A percentile compares a stretch with the other conserved stretches of the same genome.
These are phyloP conservation scores for Boletus fagicola DNA, from an alignment of 768 basidiomycete genomes.

Conservation along the genomic window DNA sequence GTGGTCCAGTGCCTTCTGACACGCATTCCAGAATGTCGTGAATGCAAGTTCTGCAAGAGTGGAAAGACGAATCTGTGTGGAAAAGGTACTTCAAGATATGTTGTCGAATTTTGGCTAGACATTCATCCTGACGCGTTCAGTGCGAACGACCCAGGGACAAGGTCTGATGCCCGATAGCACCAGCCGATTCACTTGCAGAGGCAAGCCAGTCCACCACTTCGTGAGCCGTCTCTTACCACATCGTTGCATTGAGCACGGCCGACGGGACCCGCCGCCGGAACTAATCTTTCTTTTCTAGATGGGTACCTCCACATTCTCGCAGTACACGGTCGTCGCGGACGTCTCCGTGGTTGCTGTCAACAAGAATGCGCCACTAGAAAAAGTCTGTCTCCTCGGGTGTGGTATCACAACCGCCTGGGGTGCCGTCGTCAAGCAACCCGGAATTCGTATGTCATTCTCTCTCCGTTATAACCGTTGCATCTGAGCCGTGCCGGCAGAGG, in stretches of 20 bases:
- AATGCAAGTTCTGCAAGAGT: constrained; percentile 99
- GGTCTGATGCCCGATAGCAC: constrained; percentile 93
- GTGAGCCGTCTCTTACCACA: constrained; percentile 45
- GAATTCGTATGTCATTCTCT: constrained; percentile 56
- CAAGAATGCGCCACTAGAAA: constrained; percentile 83
- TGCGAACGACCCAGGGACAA: constrained; percentile 89
- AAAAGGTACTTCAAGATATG: constrained; percentile 52
- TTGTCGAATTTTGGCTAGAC: not conserved
- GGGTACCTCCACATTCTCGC: constrained; percentile 99
- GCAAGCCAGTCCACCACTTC: constrained; percentile 86
- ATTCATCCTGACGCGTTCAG: constrained; percentile 37
- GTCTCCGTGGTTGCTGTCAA: constrained; percentile 93
- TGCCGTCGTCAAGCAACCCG: constrained; percentile 87
- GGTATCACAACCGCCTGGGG: constrained; percentile 99
- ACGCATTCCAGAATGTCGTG: constrained; percentile 66
- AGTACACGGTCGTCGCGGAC: constrained; percentile 98
- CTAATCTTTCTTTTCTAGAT: constrained; percentile 54
- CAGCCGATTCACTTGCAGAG: constrained; percentile 85
- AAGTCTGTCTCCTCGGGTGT: constrained; percentile 95
- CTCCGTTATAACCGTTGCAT: not conserved
- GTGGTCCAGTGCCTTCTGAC: not conserved
- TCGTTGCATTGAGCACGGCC: not conserved
- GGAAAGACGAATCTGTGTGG: constrained; percentile 99
- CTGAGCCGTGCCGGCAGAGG: constrained; percentile 46
- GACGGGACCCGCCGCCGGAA: not conserved